phyloP scores from a whole-genome alignment of 495 filamentous ascomycete species.

The Cryomyces minteri region DNA sequence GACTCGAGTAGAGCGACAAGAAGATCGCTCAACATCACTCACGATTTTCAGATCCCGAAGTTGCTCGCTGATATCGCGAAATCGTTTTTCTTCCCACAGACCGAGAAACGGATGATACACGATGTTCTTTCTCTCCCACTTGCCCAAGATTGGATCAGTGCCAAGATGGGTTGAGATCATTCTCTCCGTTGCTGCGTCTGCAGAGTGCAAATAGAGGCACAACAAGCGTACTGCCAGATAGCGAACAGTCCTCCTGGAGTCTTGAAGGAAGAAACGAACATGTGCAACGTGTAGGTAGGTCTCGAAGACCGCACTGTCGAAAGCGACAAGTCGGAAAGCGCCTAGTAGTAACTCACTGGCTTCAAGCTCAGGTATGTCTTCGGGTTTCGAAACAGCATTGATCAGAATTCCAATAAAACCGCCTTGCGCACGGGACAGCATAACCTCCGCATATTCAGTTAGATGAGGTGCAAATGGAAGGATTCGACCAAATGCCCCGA shows the following conservation, averaged over 20 bases:
- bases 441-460: slow-evolving; percentile 27
- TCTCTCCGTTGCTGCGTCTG: slow-evolving; percentile 55
- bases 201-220: slow-evolving; percentile 57
- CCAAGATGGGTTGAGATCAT: slow-evolving; percentile 48
- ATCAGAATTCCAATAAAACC: background rate
- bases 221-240: slow-evolving; percentile 71
- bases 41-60: background rate
- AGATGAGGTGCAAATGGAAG: slow-evolving; percentile 64
- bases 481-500: slow-evolving; percentile 61
- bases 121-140: slow-evolving; percentile 57
- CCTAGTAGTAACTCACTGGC: slow-evolving; percentile 35
- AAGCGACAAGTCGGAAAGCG: slow-evolving; percentile 56
- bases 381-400: background rate
- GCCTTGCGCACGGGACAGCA: background rate
- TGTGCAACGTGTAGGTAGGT: slow-evolving; percentile 40
- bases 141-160: slow-evolving; percentile 38
- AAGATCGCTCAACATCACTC: slow-evolving; percentile 4
- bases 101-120: slow-evolving; percentile 66
- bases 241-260: slow-evolving; percentile 39
- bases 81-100: slow-evolving; percentile 51
- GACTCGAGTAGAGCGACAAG: background rate
- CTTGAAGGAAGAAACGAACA: slow-evolving; percentile 47
- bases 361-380: background rate
- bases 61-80: slow-evolving; percentile 10
- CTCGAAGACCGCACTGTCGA: slow-evolving; percentile 47